Conservation (phyloP, 2,329 filamentous ascomycete species). For the Exserohilum turcica region DNA sequence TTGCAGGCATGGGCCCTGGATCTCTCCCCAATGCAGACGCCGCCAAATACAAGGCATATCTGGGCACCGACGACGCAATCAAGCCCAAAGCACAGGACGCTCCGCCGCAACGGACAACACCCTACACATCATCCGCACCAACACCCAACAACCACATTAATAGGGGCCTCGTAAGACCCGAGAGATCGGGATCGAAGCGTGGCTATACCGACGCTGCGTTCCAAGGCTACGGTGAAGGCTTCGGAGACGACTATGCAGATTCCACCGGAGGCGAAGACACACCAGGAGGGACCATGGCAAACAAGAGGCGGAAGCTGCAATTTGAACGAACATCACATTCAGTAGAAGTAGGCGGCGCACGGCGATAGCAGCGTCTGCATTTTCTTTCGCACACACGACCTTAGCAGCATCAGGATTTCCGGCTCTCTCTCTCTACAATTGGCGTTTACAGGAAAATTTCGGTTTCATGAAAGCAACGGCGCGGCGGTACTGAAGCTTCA, state of each 20-base stretch:
- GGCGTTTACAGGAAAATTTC: constrained; percentile 15
- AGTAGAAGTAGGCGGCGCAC: constrained; percentile 44
- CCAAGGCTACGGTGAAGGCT: constrained; percentile 75
- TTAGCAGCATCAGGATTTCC: constrained; percentile 17
- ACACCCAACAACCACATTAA: constrained; percentile 45
- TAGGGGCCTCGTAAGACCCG: constrained; percentile 61
- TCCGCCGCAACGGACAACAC: constrained; percentile 27
- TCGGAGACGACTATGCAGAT: constrained; percentile 69
- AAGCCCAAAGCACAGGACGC: constrained; percentile 38
- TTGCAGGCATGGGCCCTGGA: constrained; percentile 51
- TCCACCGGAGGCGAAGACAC: constrained; percentile 75
- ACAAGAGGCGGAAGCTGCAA: constrained; percentile 44
- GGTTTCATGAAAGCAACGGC: constrained; percentile 12
- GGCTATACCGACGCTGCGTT: constrained; percentile 76
- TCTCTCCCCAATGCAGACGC: constrained; percentile 50
- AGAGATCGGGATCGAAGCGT: constrained; percentile 72
- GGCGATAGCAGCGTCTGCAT: constrained; percentile 32
- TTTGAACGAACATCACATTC: constrained; percentile 44
- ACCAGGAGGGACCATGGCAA: constrained; percentile 30
- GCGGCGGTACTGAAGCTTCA: not conserved
- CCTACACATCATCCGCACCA: constrained; percentile 28
- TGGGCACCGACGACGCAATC: constrained; percentile 52
- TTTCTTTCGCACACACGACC: constrained; percentile 15
- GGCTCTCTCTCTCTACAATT: constrained; percentile 9
- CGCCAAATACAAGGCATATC: constrained; percentile 49